Percentiles rank a stretch among this genome's conserved stretches.
These are phyloP conservation scores for Fomes fomentarius DNA, from an alignment of 1,284 basidiomycete genomes.

Conservation along the genomic window DNA sequence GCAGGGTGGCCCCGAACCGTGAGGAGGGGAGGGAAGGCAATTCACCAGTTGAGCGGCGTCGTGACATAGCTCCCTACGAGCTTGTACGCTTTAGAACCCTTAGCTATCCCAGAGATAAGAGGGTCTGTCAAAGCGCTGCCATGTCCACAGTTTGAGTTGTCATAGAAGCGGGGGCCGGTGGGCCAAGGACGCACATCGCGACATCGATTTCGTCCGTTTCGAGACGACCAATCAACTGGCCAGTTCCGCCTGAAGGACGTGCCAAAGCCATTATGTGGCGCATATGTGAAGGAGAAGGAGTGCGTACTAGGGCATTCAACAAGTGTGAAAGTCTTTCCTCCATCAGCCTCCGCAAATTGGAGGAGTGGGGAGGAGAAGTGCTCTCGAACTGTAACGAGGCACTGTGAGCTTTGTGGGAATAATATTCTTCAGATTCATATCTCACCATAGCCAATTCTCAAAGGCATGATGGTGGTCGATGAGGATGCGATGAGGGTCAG, in stretches of 20 bases:
- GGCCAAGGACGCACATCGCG: constrained; percentile 64
- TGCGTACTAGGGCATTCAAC: constrained; percentile 88
- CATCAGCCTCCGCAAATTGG: constrained; percentile 70
- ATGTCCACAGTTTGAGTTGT: too few relatives aligned
- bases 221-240: constrained; percentile 85
- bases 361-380: constrained; percentile 92
- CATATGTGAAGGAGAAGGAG: not conserved
- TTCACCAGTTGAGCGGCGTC: constrained; percentile 85
- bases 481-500: not conserved
- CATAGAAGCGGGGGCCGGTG: not conserved
- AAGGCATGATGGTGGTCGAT: constrained; percentile 21
- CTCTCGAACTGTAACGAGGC: constrained; percentile 65
- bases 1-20: not conserved
- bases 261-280: not conserved
- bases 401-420: too few relatives aligned
- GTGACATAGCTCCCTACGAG: constrained; percentile 93
- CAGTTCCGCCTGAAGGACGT: constrained; percentile 73
- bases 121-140: constrained; percentile 95
- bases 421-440: too few relatives aligned
- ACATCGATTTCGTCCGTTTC: constrained; percentile 88
- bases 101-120: constrained; percentile 91
- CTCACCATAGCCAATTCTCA: constrained; percentile 37
- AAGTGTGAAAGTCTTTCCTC: constrained; percentile 74
- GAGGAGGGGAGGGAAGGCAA: constrained; percentile 16
- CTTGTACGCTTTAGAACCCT: constrained; percentile 85